Evolutionary conservation across 495 filamentous ascomycete genomes (phyloP).

Genomic region (Talaromyces borbonicus): DNA sequence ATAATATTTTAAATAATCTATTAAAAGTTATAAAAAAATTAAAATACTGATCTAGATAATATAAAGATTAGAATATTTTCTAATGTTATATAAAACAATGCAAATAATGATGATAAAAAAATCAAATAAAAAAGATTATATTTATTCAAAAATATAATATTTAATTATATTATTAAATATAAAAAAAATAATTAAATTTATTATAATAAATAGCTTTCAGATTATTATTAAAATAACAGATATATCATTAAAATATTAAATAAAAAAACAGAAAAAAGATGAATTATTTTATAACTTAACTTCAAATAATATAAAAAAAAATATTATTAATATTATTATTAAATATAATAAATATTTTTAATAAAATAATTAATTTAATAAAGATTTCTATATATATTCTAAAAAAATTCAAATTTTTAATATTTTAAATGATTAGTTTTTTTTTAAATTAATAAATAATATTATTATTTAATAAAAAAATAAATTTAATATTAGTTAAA

Average conservation of each 20-base stretch:
- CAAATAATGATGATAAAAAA: not conserved
- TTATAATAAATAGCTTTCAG: not conserved
- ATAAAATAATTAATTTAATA: conserved; percentile 7
- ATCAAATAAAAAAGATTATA: conserved; percentile 2
- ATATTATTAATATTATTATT: conserved; percentile 7
- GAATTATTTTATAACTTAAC: conserved; percentile 1
- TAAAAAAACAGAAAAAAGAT: conserved; percentile 8
- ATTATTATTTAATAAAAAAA: conserved; percentile 1
- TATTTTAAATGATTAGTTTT: conserved; percentile 1
- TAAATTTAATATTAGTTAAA: conserved; percentile 4
- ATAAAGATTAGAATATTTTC: conserved; percentile 8
- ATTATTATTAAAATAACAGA: not conserved
- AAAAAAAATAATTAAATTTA: conserved; percentile 4
- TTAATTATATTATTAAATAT: conserved; percentile 2
- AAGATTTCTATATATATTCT: conserved; percentile 1
- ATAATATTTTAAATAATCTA: not conserved
- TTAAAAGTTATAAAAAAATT: not conserved
- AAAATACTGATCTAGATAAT: conserved; percentile 7
- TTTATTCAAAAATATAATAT: conserved; percentile 3
- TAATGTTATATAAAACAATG: conserved; percentile 7
- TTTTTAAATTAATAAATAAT: conserved; percentile 4
- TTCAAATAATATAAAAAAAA: conserved; percentile 8
- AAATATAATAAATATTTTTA: conserved; percentile 7
- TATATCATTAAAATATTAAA: conserved; percentile 7
- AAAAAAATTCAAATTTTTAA: conserved; percentile 4